These are phyloP conservation scores for Cytospora piceae DNA, from an alignment of 2,329 filamentous ascomycete genomes.

Conservation along the genomic window DNA sequence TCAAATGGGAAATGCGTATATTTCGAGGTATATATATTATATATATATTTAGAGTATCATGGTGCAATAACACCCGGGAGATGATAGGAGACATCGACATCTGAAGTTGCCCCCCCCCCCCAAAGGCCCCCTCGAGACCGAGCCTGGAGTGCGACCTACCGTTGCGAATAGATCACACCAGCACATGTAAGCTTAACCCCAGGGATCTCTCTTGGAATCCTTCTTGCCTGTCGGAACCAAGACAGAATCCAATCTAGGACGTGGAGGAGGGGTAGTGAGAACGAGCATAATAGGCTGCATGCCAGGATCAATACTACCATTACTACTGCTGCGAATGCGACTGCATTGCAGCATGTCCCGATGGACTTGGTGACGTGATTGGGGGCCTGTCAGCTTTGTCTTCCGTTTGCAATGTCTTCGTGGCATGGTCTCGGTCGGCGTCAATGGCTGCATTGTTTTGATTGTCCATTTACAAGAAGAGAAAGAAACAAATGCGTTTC, in stretches of 20 bases:
- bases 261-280: conserved; percentile 1
- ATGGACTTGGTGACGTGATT: conserved; percentile 6
- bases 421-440: background rate
- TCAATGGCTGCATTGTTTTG: background rate
- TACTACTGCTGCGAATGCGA: conserved; percentile 2
- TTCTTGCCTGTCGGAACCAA: too few species aligned
- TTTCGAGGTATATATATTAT: background rate
- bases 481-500: too few species aligned
- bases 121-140: background rate
- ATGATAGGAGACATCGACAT: background rate
- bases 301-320: conserved; percentile 8
- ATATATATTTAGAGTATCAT: conserved; percentile 2
- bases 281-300: background rate
- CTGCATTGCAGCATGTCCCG: conserved; percentile 7
- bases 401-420: conserved; percentile 18
- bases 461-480: background rate
- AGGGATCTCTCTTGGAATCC: too few species aligned
- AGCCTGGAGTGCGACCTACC: conserved; percentile 13
- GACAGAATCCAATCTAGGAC: background rate
- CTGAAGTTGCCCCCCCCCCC: too few species aligned
- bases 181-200: conserved; percentile 10
- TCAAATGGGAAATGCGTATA: background rate
- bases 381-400: conserved; percentile 3
- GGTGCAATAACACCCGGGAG: background rate
- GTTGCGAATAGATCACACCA: conserved; percentile 20